A percentile compares a stretch with the other conserved stretches of the same genome.
Conservation (phyloP, 78 protist species). For the Dictyostelium firmibasis region DNA sequence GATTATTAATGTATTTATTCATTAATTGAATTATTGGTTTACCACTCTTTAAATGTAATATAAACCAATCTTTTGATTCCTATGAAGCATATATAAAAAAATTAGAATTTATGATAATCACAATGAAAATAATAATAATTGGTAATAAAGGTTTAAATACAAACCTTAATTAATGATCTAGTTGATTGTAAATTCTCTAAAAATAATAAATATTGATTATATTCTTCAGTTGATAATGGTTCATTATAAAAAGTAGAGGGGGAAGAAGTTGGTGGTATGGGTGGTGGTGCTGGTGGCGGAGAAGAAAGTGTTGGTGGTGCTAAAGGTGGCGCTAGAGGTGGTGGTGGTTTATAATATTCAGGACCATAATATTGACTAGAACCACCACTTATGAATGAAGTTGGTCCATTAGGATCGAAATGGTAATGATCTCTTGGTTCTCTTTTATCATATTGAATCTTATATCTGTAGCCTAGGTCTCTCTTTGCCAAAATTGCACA, state of each 20-base stretch:
- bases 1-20: not conserved
- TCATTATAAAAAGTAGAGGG: not conserved
- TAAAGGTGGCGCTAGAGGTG: not conserved
- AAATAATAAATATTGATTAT: not conserved
- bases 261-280: not conserved
- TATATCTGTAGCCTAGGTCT: not conserved
- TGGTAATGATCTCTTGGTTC: not conserved
- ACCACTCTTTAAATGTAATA: conserved; percentile 47
- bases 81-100: not conserved
- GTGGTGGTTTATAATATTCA: not conserved
- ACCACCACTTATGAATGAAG: not conserved
- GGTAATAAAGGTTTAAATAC: too few relatives aligned
- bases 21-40: conserved; percentile 11
- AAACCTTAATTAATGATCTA: not conserved
- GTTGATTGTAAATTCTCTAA: conserved; percentile 10
- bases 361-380: not conserved
- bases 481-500: not conserved
- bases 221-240: conserved; percentile 7
- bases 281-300: not conserved
- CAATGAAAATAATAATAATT: not conserved
- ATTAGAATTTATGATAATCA: not conserved
- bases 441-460: conserved; percentile 20
- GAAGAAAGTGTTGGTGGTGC: too few relatives aligned
- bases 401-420: not conserved
- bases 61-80: conserved; percentile 70